A percentile compares a stretch with the other conserved stretches of the same genome.
Conservation (phyloP, 352 stramenopile genomes). For the Lagenidium sp. region DNA sequence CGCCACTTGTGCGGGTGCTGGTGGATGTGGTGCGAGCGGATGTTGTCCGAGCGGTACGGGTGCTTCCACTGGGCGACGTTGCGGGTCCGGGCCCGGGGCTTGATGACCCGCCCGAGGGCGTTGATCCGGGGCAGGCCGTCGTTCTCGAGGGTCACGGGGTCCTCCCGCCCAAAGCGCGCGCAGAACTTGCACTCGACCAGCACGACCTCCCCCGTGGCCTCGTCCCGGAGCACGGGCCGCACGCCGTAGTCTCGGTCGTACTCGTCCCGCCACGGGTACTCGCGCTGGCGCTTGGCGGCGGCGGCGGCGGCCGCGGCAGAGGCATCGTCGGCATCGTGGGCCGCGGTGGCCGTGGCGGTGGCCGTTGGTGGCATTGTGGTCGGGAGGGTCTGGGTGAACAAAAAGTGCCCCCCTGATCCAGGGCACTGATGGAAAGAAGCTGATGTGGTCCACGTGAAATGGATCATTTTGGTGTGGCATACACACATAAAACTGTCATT, state of each 20-base stretch:
- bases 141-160: not conserved
- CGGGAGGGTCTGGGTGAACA: too few relatives aligned
- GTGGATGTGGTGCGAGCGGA: slow-evolving; percentile 25
- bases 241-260: slow-evolving; percentile 25
- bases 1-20: slow-evolving; percentile 24
- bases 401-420: too few relatives aligned
- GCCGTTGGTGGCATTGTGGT: too few relatives aligned
- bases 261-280: slow-evolving; percentile 21
- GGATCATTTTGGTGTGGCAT: too few relatives aligned
- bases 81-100: slow-evolving; percentile 18
- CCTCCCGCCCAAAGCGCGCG: slow-evolving; percentile 25
- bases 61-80: slow-evolving; percentile 23
- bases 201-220: slow-evolving; percentile 18
- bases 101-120: slow-evolving; percentile 7
- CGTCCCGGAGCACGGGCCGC: slow-evolving; percentile 17
- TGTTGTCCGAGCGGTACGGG: slow-evolving; percentile 34
- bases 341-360: too few relatives aligned
- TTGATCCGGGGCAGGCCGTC: slow-evolving; percentile 6
- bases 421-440: too few relatives aligned
- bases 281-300: slow-evolving; percentile 16
- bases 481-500: too few relatives aligned
- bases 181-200: slow-evolving; percentile 27
- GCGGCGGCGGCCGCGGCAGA: too few relatives aligned
- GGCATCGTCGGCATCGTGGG: too few relatives aligned
- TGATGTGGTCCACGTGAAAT: too few relatives aligned